Base-by-base conservation (phyloP, 2,329 filamentous ascomycete genomes). In the Leptographium radiaticola region DNA sequence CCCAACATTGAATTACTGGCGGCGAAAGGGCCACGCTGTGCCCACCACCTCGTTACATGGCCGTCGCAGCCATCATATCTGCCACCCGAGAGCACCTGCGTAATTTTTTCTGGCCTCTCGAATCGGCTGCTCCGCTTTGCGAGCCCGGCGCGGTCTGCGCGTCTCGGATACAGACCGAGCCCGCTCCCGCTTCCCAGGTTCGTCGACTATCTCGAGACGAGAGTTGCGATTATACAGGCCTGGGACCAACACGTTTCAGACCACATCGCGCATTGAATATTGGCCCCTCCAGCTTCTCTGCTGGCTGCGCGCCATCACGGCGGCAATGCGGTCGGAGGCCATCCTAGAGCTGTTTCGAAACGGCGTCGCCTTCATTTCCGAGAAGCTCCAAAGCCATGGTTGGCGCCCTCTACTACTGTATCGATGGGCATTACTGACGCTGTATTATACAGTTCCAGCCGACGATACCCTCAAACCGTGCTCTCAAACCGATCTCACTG, bases 301-400 rank as follows among this genome's bases (percentile, higher is more conserved):
- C 51, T 57, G 57, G 57, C 54, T 54, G 33, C 53, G 54, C 40
- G 54, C 54, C 49, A 33, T 25, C 16, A 52, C 31, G 34, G 54
- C 57, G 43, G 56, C 55, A 46, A 59, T 59, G 58, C 55, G 55
- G 49, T 53, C 57, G n/a, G 58, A 53, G n/a, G 34, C 16, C 25
- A 9, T 57, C 30, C 52, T 45, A 18, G 55, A 56, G 48, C 48
- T 59, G 52, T 31, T 58, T 15, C 44, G 53, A 44, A 56, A 59
- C 40, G 57, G 58, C 57, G 50, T 57, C 36, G 56, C 57, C 1
- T 59, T 57, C 34, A 44, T 60, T 12, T 57, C 56, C 1, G 58
- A 58, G 31, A 51, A 53, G 31, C 34, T 60, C 9, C 47, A 53
- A 16, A 43, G 42, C 31, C 57, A 52, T 16, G 54, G 54, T 55